A percentile compares a stretch with the other conserved stretches of the same genome.
phyloP scores from a whole-genome alignment of 2,329 filamentous ascomycete genomes.

The Claviceps fusiformis region DNA sequence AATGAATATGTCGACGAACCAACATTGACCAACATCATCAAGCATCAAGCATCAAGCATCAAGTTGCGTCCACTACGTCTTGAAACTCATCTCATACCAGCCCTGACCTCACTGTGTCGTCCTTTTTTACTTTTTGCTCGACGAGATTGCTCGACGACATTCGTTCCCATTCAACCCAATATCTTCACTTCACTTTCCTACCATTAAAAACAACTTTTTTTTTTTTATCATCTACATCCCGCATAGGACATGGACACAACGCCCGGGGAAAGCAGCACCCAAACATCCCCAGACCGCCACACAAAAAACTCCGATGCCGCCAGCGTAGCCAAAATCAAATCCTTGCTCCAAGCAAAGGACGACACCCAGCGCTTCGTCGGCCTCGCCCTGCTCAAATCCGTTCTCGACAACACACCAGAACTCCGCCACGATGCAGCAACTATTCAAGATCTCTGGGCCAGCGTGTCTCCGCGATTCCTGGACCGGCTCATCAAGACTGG shows the following conservation, averaged over 20 bases:
- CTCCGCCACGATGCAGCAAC: constrained; percentile 32
- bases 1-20: too few species aligned
- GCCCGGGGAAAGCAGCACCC: background rate
- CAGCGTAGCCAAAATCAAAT: constrained; percentile 33
- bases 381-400: constrained; percentile 50
- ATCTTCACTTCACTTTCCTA: background rate
- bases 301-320: constrained; percentile 5
- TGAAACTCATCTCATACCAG: too few species aligned
- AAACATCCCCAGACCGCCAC: background rate
- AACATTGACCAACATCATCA: too few species aligned
- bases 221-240: background rate
- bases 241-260: background rate
- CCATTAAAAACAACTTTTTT: background rate
- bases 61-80: too few species aligned
- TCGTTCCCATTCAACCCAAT: too few species aligned
- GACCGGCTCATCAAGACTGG: constrained; percentile 48
- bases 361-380: constrained; percentile 58
- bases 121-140: too few species aligned
- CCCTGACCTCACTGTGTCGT: too few species aligned
- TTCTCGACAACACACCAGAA: constrained; percentile 46
- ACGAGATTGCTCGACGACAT: too few species aligned
- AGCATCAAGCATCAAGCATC: too few species aligned
- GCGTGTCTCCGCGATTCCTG: constrained; percentile 48
- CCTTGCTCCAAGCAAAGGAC: constrained; percentile 43
- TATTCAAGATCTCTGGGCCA: constrained; percentile 41